A percentile compares a stretch with the other conserved stretches of the same genome.
Evolutionary conservation across 352 stramenopile species (phyloP).

Genomic region (Saprolegnia parasitica): DNA sequence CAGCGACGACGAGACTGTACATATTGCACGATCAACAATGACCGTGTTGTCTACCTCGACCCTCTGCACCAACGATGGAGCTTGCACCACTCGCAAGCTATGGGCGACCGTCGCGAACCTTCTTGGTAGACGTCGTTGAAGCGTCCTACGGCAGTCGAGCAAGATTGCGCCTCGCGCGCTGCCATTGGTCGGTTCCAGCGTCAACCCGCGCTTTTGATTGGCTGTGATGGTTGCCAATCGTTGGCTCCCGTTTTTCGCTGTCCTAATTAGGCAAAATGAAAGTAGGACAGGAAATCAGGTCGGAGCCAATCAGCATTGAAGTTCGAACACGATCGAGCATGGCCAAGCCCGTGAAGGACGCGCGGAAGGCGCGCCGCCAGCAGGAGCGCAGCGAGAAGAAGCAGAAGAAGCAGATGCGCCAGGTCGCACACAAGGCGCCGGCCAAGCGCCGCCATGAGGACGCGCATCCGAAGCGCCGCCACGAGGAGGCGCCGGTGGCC

Average conservation of each 20-base stretch:
- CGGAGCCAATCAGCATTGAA: neutral
- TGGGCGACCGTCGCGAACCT: too few relatives aligned
- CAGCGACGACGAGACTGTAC: too few relatives aligned
- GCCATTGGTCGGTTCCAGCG: too few relatives aligned
- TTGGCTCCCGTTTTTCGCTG: neutral
- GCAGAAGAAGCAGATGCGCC: constrained; percentile 54
- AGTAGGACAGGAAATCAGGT: neutral
- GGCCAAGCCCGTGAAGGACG: constrained; percentile 30
- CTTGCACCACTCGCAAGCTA: too few relatives aligned
- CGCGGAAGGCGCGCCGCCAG: constrained; percentile 78
- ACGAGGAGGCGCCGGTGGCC: constrained; percentile 17
- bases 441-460: constrained; percentile 9
- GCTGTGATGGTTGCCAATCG: too few relatives aligned
- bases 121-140: too few relatives aligned
- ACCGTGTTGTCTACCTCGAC: too few relatives aligned
- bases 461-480: constrained; percentile 26
- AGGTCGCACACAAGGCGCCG: constrained; percentile 32
- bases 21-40: too few relatives aligned
- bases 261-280: neutral
- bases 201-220: too few relatives aligned
- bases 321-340: neutral
- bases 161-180: too few relatives aligned
- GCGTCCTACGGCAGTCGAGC: too few relatives aligned
- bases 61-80: too few relatives aligned
- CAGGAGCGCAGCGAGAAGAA: constrained; percentile 75